Evolutionary conservation across 140 eudicot genomes (phyloP).

Genomic region (Artemisia princeps): DNA sequence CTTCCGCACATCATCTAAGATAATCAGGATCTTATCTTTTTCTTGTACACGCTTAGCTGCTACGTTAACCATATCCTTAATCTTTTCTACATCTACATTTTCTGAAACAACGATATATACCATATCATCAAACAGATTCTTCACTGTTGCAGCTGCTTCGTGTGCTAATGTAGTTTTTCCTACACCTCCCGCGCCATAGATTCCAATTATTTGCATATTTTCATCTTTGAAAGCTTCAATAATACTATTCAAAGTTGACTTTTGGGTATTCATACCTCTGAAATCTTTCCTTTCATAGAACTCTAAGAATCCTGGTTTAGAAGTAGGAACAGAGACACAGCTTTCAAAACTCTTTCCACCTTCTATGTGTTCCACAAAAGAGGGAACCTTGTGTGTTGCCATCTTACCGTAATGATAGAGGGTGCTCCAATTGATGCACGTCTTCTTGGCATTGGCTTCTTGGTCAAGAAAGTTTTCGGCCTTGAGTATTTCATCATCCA

Average conservation of each 20-base stretch:
- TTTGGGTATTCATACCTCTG: slow-evolving; percentile 13
- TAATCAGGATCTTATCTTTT: slow-evolving; percentile 19
- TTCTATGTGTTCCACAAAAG: neutral
- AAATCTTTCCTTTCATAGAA: neutral
- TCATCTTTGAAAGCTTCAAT: slow-evolving; percentile 3
- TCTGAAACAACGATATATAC: neutral
- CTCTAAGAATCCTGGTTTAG: neutral
- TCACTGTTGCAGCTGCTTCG: slow-evolving; percentile 15
- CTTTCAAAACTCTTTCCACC: neutral
- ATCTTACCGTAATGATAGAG: slow-evolving; percentile 11
- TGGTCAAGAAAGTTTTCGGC: neutral
- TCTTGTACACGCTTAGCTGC: neutral
- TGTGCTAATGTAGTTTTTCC: slow-evolving; percentile 24
- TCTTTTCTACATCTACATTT: neutral
- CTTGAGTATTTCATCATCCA: neutral
- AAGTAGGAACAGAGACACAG: neutral
- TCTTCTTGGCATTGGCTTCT: slow-evolving; percentile 11
- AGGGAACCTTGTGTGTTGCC: neutral
- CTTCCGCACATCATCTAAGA: slow-evolving; percentile 23
- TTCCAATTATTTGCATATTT: slow-evolving; percentile 18
- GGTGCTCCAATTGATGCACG: neutral
- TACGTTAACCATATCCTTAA: neutral
- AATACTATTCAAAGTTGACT: neutral
- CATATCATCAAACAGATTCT: neutral
- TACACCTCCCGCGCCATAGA: slow-evolving; percentile 20